Evolutionary conservation across 1,284 basidiomycete genomes (phyloP).

Genomic region (Laetiporus sulphureus): DNA sequence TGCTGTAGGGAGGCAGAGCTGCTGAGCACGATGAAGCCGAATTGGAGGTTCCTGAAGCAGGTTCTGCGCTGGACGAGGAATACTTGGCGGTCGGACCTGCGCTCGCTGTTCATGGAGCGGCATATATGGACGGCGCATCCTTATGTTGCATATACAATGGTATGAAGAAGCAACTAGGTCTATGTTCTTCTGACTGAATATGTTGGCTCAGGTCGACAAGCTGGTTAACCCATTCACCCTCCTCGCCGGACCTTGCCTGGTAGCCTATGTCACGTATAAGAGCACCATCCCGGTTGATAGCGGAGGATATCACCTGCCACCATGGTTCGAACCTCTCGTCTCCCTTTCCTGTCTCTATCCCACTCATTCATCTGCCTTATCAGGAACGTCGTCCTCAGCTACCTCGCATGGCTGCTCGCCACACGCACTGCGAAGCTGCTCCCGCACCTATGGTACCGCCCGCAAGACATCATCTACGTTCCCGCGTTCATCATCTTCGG

Average conservation of each 20-base stretch:
- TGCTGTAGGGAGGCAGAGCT: conserved; percentile 87
- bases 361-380: conserved; percentile 1
- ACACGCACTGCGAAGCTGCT: conserved; percentile 85
- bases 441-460: conserved; percentile 82
- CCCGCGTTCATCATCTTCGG: conserved; percentile 90
- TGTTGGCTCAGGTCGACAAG: conserved; percentile 66
- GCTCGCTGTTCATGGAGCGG: conserved; percentile 84
- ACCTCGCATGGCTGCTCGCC: conserved; percentile 74
- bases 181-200: not conserved
- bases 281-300: conserved; percentile 60
- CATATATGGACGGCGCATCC: conserved; percentile 86
- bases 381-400: conserved; percentile 74
- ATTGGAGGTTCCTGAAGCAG: conserved; percentile 92
- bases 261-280: conserved; percentile 72
- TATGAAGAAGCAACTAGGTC: conserved; percentile 17
- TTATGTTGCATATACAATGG: conserved; percentile 90
- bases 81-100: conserved; percentile 86
- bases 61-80: conserved; percentile 90
- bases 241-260: conserved; percentile 75
- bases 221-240: conserved; percentile 88
- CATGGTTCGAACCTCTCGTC: conserved; percentile 59
- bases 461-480: conserved; percentile 82
- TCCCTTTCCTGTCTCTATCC: conserved; percentile 5
- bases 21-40: conserved; percentile 90
- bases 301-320: conserved; percentile 85